Base-by-base conservation (phyloP, 305 asterid genomes). In the Caryopteris hybrid region DNA sequence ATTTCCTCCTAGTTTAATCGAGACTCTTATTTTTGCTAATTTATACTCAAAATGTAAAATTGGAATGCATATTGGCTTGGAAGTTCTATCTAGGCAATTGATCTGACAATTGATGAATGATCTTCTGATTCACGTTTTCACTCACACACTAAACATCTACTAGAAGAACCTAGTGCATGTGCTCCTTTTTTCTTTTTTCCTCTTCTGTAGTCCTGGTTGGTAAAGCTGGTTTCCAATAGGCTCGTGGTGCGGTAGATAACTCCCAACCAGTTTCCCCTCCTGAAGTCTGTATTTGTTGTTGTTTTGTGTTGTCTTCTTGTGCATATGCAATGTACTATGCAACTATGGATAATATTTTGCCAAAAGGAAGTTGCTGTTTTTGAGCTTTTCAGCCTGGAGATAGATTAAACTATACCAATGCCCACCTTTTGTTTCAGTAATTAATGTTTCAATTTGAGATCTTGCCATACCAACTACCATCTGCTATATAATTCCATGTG, bases 361-460 rank as follows among this genome's bases (percentile, higher is more conserved):
- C 33, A 39, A 31, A 61, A 52, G 61, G 53, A 60, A 53, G 31
- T 53, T 63, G 17, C 54, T 43, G 34, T 61, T 38, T 38, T 62
- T 43, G 13, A 9, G 55, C 76, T 64, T 55, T 67, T 42, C 71
- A 20, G 64, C 77, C 63, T 62, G 72, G 60, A 72, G 34, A 53
- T 4, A 8, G 54, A 43, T 64, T 41, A 17, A 52, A 38, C 46
- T 69, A 25, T 39, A 17, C 57, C 29, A 22, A 33, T 29, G 59
- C 0, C 9, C 36, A 6, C 33, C 50, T 13, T 58, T 47, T 20
- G 16, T 8, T 48, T 23, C 7, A 45, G 6, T 12, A 2, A 9
- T 14, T 31, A 8, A 62, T 39, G 9, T 41, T 34, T 39, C 50
- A 65, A 42, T 52, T 20, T 48, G 53, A 62, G 46, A 29, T 57